Conservation (phyloP, 169 alveolate genomes). For the Theileria parva region DNA sequence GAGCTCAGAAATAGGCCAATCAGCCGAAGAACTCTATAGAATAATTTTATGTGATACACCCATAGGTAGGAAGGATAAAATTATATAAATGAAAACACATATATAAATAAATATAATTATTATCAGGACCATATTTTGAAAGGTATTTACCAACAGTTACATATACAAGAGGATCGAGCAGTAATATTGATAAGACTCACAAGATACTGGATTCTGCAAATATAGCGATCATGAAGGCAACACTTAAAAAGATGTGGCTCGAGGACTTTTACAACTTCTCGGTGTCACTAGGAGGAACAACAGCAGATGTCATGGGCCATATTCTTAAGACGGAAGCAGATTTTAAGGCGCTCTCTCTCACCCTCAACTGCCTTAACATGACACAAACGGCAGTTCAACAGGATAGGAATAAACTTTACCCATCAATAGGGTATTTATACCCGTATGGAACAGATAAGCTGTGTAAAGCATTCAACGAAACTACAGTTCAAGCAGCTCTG, state of each 20-base stretch:
- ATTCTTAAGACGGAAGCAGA: constrained; percentile 86
- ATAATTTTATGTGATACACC: constrained; percentile 97
- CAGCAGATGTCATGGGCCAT: constrained; percentile 91
- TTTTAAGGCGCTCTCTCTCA: constrained; percentile 80
- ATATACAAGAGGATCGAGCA: constrained; percentile 29
- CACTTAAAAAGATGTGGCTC: constrained; percentile 93
- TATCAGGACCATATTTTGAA: constrained; percentile 70
- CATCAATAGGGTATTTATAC: constrained; percentile 87
- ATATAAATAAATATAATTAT: too few relatives aligned
- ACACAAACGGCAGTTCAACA: constrained; percentile 47
- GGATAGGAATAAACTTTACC: constrained; percentile 87
- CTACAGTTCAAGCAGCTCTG: constrained; percentile 87
- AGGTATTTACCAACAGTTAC: constrained; percentile 62
- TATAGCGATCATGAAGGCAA: constrained; percentile 88
- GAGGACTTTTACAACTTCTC: constrained; percentile 92
- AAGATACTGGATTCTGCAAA: constrained; percentile 66
- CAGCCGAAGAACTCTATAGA: constrained; percentile 93
- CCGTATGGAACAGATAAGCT: constrained; percentile 90
- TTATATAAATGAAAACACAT: background rate
- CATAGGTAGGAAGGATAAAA: constrained; percentile 81
- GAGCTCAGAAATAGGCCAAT: constrained; percentile 91
- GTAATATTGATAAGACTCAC: constrained; percentile 59
- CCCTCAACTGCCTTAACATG: constrained; percentile 76
- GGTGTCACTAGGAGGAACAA: constrained; percentile 83
- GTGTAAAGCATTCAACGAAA: constrained; percentile 87